A percentile compares a stretch with the other conserved stretches of the same genome.
Conservation (phyloP, 177 flowering plant species). For the Telopea speciosissima region DNA sequence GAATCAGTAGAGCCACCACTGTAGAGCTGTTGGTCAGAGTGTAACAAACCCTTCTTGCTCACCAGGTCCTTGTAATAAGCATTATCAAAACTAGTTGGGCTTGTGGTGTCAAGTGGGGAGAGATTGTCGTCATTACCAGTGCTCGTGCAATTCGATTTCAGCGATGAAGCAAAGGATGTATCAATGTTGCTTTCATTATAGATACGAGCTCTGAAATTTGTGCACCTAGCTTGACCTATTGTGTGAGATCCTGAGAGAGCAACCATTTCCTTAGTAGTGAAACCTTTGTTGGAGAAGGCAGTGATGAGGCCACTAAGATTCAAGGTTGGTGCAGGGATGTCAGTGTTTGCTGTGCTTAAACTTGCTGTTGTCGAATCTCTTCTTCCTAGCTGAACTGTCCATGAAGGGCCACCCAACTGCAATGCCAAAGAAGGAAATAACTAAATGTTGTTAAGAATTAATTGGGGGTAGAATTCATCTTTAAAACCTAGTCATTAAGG, state of each 20-base stretch:
- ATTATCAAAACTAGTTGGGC: constrained; percentile 25
- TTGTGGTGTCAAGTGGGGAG: constrained; percentile 22
- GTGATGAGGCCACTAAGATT: constrained; percentile 18
- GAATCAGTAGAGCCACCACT: constrained; percentile 28
- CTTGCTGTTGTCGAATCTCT: constrained; percentile 41
- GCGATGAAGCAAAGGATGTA: constrained; percentile 22
- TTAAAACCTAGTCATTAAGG: too few species aligned
- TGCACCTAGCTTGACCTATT: constrained; percentile 42
- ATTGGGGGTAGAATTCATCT: too few species aligned
- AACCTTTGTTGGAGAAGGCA: constrained; percentile 27
- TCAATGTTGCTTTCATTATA: constrained; percentile 35
- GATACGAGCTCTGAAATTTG: constrained; percentile 19
- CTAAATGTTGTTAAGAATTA: too few species aligned
- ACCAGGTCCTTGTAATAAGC: constrained; percentile 25
- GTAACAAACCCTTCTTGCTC: constrained; percentile 26
- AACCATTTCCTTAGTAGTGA: constrained; percentile 30
- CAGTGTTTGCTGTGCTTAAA: constrained; percentile 19
- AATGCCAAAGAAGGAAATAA: too few species aligned
- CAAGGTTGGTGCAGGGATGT: constrained; percentile 19
- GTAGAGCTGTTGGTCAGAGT: constrained; percentile 38
- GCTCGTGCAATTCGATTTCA: constrained; percentile 24
- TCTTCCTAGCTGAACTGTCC: constrained; percentile 36
- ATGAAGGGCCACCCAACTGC: constrained; percentile 38
- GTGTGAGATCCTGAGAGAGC: constrained; percentile 45
- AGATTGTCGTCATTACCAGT: constrained; percentile 23